phyloP scores from a whole-genome alignment of 2,329 filamentous ascomycete species.

The Talaromyces sp. region DNA sequence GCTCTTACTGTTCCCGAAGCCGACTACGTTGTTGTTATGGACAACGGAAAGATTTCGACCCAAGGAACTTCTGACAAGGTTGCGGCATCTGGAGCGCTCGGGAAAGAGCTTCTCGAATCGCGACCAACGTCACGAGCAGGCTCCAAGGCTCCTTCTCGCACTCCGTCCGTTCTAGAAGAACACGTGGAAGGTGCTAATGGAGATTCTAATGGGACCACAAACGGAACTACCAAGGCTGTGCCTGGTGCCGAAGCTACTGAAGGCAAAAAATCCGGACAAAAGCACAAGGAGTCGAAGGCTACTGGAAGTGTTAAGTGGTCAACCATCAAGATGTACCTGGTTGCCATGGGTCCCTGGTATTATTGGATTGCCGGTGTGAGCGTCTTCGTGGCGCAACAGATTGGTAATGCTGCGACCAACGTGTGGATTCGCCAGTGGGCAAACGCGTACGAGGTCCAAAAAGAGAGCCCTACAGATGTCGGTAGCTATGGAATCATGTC shows the following conservation, averaged over 20 bases:
- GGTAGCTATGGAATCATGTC: constrained; percentile 38
- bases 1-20: constrained; percentile 78
- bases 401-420: constrained; percentile 81
- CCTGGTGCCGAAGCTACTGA: constrained; percentile 35
- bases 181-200: constrained; percentile 49
- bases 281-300: constrained; percentile 69
- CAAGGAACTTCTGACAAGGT: constrained; percentile 76
- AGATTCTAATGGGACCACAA: constrained; percentile 45
- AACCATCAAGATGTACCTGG: constrained; percentile 80
- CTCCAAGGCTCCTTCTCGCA: constrained; percentile 71
- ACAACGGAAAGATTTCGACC: constrained; percentile 73
- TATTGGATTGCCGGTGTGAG: constrained; percentile 77
- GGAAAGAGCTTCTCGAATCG: constrained; percentile 77
- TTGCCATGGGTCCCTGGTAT: constrained; percentile 92
- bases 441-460: constrained; percentile 68
- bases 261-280: constrained; percentile 37
- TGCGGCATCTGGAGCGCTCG: constrained; percentile 80
- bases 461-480: constrained; percentile 26
- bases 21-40: constrained; percentile 75
- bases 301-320: constrained; percentile 81
- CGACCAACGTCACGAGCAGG: constrained; percentile 62
- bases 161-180: constrained; percentile 69
- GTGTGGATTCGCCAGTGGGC: constrained; percentile 95
- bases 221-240: constrained; percentile 30
- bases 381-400: constrained; percentile 76